Evolutionary conservation across 1,284 basidiomycete species (phyloP).

Genomic region (Marasmius tenuissimus): DNA sequence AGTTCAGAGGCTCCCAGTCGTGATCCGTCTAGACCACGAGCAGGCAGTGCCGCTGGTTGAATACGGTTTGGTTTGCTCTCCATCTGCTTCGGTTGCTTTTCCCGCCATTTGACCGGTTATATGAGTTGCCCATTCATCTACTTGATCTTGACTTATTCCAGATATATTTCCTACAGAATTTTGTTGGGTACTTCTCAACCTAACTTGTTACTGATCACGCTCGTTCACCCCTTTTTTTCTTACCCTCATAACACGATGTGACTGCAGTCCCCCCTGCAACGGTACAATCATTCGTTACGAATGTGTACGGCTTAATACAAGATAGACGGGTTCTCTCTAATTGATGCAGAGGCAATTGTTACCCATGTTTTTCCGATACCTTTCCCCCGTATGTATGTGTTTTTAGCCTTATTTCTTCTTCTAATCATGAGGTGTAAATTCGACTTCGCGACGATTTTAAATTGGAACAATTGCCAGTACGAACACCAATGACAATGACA

Average conservation of each 20-base stretch:
- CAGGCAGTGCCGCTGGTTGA: constrained; percentile 31
- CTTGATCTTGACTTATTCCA: constrained; percentile 14
- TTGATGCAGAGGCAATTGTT: background rate
- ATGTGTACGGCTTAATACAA: background rate
- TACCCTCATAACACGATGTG: background rate
- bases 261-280: background rate
- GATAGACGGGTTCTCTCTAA: background rate
- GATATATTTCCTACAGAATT: background rate
- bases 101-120: constrained; percentile 9
- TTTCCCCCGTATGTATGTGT: background rate
- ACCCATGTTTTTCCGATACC: constrained; percentile 3
- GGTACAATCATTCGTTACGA: background rate
- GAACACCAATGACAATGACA: background rate
- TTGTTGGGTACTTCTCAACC: background rate
- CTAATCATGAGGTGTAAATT: too few relatives aligned
- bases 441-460: too few relatives aligned
- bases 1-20: constrained; percentile 40
- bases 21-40: constrained; percentile 23
- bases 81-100: background rate
- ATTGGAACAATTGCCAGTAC: too few relatives aligned
- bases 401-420: background rate
- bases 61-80: background rate
- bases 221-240: constrained; percentile 8
- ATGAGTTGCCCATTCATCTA: constrained; percentile 12
- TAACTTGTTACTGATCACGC: constrained; percentile 10